Evolutionary conservation across 2,329 filamentous ascomycete genomes (phyloP).

Genomic region (Fusarium virguliforme): DNA sequence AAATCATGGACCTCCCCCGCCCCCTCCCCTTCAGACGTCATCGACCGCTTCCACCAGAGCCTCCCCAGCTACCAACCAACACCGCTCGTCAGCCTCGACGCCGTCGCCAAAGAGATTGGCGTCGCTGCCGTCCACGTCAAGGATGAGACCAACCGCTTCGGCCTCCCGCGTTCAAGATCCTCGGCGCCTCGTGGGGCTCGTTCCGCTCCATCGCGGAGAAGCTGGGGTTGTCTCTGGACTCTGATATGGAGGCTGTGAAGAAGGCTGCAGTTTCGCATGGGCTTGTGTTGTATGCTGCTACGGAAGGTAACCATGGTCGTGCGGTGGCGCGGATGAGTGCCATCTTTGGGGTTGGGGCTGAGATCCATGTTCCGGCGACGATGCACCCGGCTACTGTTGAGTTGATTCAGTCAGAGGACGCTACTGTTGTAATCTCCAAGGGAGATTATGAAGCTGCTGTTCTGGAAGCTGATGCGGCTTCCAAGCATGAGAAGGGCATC

Average conservation of each 20-base stretch:
- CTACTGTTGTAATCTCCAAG: conserved; percentile 68
- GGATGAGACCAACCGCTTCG: conserved; percentile 78
- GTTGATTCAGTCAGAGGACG: conserved; percentile 75
- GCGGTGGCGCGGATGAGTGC: conserved; percentile 79
- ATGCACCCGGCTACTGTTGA: conserved; percentile 70
- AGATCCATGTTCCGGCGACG: conserved; percentile 75
- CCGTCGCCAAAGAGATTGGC: conserved; percentile 71
- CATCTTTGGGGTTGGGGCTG: conserved; percentile 68
- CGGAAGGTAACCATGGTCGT: conserved; percentile 84
- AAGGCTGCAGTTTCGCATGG: conserved; percentile 48
- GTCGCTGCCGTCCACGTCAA: conserved; percentile 76
- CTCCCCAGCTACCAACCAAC: conserved; percentile 73
- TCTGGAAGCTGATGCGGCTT: conserved; percentile 61
- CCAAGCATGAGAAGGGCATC: conserved; percentile 62
- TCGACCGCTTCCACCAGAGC: conserved; percentile 68
- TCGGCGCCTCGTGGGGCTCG: conserved; percentile 83
- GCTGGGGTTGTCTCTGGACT: conserved; percentile 61
- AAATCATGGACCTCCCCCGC: conserved; percentile 33
- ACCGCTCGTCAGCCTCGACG: conserved; percentile 66
- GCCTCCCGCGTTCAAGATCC: conserved; percentile 83
- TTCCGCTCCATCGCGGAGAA: conserved; percentile 69
- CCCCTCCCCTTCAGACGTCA: conserved; percentile 25
- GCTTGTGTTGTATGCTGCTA: conserved; percentile 73
- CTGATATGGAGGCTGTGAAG: conserved; percentile 63
- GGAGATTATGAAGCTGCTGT: conserved; percentile 78